Base-by-base conservation (phyloP, 495 filamentous ascomycete genomes). In the Pseudevernia furfuracea region DNA sequence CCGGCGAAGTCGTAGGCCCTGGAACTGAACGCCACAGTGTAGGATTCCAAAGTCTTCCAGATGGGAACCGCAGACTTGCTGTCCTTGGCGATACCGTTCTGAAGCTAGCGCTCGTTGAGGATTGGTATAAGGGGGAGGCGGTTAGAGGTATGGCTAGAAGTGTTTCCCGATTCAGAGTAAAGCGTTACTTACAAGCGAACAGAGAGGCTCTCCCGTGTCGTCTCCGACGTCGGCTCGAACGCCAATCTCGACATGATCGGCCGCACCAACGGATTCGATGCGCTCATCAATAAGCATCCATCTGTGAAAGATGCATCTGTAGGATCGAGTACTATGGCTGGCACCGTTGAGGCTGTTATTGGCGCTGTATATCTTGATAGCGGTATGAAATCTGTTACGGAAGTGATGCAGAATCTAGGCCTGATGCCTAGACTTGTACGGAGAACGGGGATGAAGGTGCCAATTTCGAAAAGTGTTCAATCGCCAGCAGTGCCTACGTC, bases 341-440 rank as follows among this genome's bases (percentile, higher is more conserved):
- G 34, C 23, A 65, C 66, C 32, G 49, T 68, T 0, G 66, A 68
- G 48, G 66, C 66, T 15, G 64, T 68, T 12, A 48, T 68, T 11
- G 66, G 66, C 23, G 66, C 66, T 44, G 58, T 68, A 7, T 68
- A 68, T 49, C 4, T 68, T 15, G 66, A 68, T 17, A 43, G 62
- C 66, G 49, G 52, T 44, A 64, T 61, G 46, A 37, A 21, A 49
- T 32, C 32, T n/a, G 62, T 68, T n/a, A 8, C 62, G 11, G 17
- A 19, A 46, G 58, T 64, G 11, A 53, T 63, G 43, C 62, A 60
- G 23, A 61, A 59, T 15, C 25, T 65, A 23, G 66, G 62, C n/a
- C 38, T 68, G 56, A 61, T 53, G 58, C 61, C 61, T 6, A 37
- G 39, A 48, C 15, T 61, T 17, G n/a, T 52, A 6, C 66, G 61